These are phyloP conservation scores for Persicaria tinctoria DNA, from an alignment of 148 eudicot species.

Conservation along the genomic window DNA sequence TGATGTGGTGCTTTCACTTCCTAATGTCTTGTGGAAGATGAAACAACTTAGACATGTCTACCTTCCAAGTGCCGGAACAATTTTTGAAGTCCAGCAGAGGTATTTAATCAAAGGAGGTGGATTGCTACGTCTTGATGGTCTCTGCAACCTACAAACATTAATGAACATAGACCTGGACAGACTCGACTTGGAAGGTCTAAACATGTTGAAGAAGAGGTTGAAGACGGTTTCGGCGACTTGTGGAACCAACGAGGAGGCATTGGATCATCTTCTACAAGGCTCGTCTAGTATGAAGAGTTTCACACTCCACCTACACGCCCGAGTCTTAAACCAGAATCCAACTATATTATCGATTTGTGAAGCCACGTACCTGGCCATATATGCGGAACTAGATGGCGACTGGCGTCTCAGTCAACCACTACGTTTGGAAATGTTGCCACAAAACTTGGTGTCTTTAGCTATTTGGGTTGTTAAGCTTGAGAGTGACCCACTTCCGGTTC, in stretches of 20 bases:
- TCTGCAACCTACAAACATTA: background rate
- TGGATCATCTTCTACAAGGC: background rate
- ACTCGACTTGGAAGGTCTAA: background rate
- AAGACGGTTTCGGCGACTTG: background rate
- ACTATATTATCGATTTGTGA: background rate
- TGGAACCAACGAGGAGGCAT: background rate
- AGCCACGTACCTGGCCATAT: background rate
- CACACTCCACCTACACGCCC: background rate
- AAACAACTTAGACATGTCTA: background rate
- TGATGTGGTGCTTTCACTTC: background rate
- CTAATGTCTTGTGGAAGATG: constrained; percentile 6
- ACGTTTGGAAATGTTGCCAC: background rate
- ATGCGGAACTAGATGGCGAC: too few species aligned
- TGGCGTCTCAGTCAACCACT: background rate
- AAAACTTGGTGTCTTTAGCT: background rate
- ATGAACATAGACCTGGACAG: background rate
- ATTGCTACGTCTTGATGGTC: background rate
- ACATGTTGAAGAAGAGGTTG: background rate
- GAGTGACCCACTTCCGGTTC: background rate
- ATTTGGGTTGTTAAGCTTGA: background rate
- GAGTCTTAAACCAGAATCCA: background rate
- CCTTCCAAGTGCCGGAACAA: background rate
- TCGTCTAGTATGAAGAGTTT: background rate
- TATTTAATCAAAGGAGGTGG: background rate
- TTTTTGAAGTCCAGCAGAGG: background rate